A percentile compares a stretch with the other conserved stretches of the same genome.
Evolutionary conservation across 176 grass and related monocot genomes (phyloP).

Genomic region (Guadua angustifolia): DNA sequence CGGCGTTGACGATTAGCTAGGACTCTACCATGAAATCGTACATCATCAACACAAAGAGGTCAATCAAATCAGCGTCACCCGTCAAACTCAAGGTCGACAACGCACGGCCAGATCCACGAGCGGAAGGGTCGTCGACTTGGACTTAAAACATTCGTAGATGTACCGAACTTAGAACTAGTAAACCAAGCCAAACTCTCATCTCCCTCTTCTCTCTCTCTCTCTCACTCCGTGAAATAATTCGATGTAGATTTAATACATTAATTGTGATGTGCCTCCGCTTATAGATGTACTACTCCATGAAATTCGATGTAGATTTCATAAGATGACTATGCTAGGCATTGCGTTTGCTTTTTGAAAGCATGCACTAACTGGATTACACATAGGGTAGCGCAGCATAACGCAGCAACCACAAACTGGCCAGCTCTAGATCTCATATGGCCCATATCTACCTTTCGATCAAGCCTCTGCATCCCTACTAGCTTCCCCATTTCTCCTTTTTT

Average conservation of each 20-base stretch:
- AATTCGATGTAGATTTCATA: too few relatives aligned
- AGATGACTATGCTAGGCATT: too few relatives aligned
- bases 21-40: background rate
- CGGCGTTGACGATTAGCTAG: background rate
- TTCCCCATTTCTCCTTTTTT: too few relatives aligned
- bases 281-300: too few relatives aligned
- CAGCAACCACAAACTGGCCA: background rate
- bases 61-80: conserved; percentile 3
- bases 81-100: conserved; percentile 4
- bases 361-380: too few relatives aligned
- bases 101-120: background rate
- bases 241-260: background rate
- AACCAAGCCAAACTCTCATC: background rate
- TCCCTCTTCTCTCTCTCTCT: background rate
- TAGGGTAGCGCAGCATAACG: background rate
- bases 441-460: background rate
- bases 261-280: too few relatives aligned
- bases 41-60: background rate
- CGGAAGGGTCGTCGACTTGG: background rate
- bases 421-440: background rate
- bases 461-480: too few relatives aligned
- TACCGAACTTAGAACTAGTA: background rate
- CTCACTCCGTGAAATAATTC: background rate
- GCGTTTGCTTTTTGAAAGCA: too few relatives aligned
- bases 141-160: background rate